phyloP scores from a whole-genome alignment of 2,329 filamentous ascomycete species.

The Talaromyces sp. region DNA sequence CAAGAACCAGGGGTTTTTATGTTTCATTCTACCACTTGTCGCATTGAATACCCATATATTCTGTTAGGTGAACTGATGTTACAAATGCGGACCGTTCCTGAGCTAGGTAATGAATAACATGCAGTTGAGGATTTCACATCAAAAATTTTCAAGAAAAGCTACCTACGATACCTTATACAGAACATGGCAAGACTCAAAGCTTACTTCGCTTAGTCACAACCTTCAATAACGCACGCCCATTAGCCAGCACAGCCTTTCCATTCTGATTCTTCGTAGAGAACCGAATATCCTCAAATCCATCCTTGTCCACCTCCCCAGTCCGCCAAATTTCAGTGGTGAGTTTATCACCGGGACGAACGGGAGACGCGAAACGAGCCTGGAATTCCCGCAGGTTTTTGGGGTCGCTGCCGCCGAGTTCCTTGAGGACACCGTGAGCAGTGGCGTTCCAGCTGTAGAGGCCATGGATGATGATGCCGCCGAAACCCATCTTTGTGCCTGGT shows the following conservation, averaged over 20 bases:
- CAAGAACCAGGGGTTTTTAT: not conserved
- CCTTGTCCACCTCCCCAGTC: slow-evolving; percentile 56
- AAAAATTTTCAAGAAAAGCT: not conserved
- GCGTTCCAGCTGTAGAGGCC: slow-evolving; percentile 86
- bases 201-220: slow-evolving; percentile 55
- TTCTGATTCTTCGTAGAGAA: slow-evolving; percentile 75
- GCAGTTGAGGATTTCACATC: not conserved
- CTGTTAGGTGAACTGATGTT: not conserved
- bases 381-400: slow-evolving; percentile 82
- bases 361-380: slow-evolving; percentile 81
- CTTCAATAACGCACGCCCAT: slow-evolving; percentile 77
- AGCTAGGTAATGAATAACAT: not conserved
- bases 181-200: not conserved
- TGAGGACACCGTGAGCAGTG: slow-evolving; percentile 68
- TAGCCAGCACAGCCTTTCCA: slow-evolving; percentile 81
- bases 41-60: not conserved
- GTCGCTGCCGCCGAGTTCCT: slow-evolving; percentile 70
- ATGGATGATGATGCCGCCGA: slow-evolving; percentile 84
- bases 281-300: slow-evolving; percentile 74
- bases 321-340: slow-evolving; percentile 78
- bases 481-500: slow-evolving; percentile 84
- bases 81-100: not conserved
- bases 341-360: slow-evolving; percentile 79
- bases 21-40: not conserved
- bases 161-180: not conserved